phyloP scores from a whole-genome alignment of 352 stramenopile genomes.

The Pythium volutum region DNA sequence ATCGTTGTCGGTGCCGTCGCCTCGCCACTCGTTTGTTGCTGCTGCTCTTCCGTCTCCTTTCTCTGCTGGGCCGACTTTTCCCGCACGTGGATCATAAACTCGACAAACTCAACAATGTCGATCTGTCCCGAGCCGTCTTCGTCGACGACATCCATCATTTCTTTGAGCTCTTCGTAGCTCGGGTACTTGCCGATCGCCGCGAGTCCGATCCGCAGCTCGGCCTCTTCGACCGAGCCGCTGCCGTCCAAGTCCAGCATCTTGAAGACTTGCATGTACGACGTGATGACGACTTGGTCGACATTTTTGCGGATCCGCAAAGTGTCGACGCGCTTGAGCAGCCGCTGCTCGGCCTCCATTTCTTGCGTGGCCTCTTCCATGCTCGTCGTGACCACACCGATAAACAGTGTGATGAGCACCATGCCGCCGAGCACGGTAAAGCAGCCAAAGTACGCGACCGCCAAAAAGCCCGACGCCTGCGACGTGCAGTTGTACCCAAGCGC shows the following conservation, averaged over 20 bases:
- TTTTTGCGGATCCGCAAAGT: slow-evolving; percentile 50
- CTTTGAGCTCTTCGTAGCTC: slow-evolving; percentile 73
- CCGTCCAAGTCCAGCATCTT: slow-evolving; percentile 78
- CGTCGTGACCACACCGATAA: slow-evolving; percentile 90
- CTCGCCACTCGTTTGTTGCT: slow-evolving; percentile 2
- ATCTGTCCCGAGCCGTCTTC: slow-evolving; percentile 85
- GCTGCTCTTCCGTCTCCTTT: slow-evolving; percentile 8
- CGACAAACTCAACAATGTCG: slow-evolving; percentile 84
- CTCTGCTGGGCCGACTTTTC: slow-evolving; percentile 62
- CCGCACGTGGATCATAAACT: slow-evolving; percentile 83
- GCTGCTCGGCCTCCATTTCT: slow-evolving; percentile 78
- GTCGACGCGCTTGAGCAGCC: slow-evolving; percentile 58
- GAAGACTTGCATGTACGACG: slow-evolving; percentile 84
- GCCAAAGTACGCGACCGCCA: slow-evolving; percentile 78
- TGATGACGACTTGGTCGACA: slow-evolving; percentile 43
- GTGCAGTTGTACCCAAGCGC: slow-evolving; percentile 62
- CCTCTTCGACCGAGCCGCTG: slow-evolving; percentile 82
- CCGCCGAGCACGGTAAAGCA: slow-evolving; percentile 79
- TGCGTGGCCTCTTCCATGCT: slow-evolving; percentile 90
- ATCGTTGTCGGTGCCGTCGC: neutral
- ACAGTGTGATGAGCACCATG: slow-evolving; percentile 90
- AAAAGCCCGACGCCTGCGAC: slow-evolving; percentile 31
- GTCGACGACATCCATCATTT: slow-evolving; percentile 86
- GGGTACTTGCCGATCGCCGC: slow-evolving; percentile 80
- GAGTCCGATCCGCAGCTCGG: slow-evolving; percentile 75